Evolutionary conservation across 345 rosid genomes (phyloP), one percentile per base, ranked within the genome.

Genomic region (Bretschneidera sinensis): DNA sequence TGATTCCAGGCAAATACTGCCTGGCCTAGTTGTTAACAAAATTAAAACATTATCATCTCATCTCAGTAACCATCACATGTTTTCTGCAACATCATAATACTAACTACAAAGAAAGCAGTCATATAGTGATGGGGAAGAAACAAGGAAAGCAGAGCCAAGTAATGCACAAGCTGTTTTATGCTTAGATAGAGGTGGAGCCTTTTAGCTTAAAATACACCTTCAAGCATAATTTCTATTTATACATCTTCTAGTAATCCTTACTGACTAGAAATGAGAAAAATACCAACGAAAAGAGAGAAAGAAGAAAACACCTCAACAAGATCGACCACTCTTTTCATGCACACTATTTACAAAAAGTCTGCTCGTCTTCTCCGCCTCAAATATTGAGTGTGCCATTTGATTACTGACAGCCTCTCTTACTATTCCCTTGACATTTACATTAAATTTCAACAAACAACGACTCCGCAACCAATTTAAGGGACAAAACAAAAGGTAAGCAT

Each of bases 341-440:
- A 62, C n/a, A n/a, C n/a, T 58, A 64, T 74, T 64, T 78, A 65
- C 72, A 74, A 5, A 52, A 19, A 48, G 25, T 74, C 70, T 39
- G 62, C 71, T 64, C 43, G 63, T 57, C 67, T 13, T 18, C n/a
- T n/a, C n/a, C 65, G 48, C 45, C 45, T 39, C 6, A n/a, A n/a
- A n/a, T 7, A 39, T 13, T 14, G 45, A 4, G 33, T 28, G 5
- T 28, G 68, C 62, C 54, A n/a, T 56, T 59, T 28, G 28, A 64
- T 25, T 18, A 24, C 28, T 28, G 24, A 61, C 51, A 50, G 65
- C 63, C 58, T 63, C 69, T 33, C n/a, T n/a, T 47, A 34, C 52
- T 25, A 21, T 6, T 21, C 31, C n/a, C n/a, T n/a, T n/a, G n/a
- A n/a, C n/a, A n/a, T n/a, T n/a, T n/a, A n/a, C n/a, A n/a, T n/a